Evolutionary conservation across 345 rosid genomes (phyloP).

Genomic region (Combretum micranthum): DNA sequence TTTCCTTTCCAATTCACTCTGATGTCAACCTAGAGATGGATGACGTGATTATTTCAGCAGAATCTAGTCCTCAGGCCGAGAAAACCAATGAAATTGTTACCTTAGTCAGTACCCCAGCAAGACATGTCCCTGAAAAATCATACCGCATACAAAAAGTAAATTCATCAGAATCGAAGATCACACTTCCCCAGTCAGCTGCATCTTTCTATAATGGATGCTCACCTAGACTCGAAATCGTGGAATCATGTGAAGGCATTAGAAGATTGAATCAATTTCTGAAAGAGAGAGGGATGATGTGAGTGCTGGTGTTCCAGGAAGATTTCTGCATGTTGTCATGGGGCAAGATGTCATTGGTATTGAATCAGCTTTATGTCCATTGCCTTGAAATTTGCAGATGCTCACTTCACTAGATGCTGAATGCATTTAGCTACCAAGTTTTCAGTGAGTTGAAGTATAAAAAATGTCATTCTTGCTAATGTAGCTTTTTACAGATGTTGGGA

Average conservation of each 20-base stretch:
- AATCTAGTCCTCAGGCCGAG: conserved; percentile 9
- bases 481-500: conserved; percentile 30
- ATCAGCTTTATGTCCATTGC: too few species aligned
- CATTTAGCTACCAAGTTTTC: background rate
- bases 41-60: conserved; percentile 8
- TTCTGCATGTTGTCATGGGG: conserved; percentile 48
- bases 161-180: conserved; percentile 28
- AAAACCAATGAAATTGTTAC: conserved; percentile 11
- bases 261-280: conserved; percentile 38
- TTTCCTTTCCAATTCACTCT: conserved; percentile 13
- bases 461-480: background rate
- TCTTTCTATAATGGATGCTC: conserved; percentile 41
- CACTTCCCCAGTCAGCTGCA: conserved; percentile 61
- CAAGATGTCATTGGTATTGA: conserved; percentile 40
- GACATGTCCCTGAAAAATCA: conserved; percentile 24
- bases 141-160: conserved; percentile 22
- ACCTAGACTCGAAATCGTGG: conserved; percentile 39
- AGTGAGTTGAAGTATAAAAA: background rate
- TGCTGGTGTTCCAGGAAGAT: conserved; percentile 55
- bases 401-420: background rate
- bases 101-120: conserved; percentile 1
- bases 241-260: conserved; percentile 37
- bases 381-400: background rate
- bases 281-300: conserved; percentile 39
- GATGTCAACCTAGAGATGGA: conserved; percentile 14